These are phyloP conservation scores for Neoarthrinium moseri DNA, from an alignment of 2,329 filamentous ascomycete genomes.

Conservation along the genomic window DNA sequence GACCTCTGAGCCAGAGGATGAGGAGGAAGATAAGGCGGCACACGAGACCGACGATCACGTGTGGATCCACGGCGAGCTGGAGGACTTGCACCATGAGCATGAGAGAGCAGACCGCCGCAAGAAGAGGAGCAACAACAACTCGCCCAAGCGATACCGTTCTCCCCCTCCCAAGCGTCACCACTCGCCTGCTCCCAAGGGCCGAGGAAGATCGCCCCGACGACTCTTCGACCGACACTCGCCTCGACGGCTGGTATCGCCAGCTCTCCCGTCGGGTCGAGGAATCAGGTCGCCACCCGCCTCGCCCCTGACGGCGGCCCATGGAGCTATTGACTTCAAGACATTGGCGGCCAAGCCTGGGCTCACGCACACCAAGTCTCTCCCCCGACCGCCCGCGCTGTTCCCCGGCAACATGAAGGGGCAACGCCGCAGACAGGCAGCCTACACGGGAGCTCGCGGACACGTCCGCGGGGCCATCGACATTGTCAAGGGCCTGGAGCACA, in stretches of 20 bases:
- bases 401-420: conserved; percentile 48
- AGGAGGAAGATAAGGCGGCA: conserved; percentile 64
- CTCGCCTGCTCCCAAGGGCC: conserved; percentile 51
- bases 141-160: conserved; percentile 62
- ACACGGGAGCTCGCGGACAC: conserved; percentile 54
- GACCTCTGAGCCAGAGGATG: conserved; percentile 86
- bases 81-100: conserved; percentile 61
- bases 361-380: conserved; percentile 82
- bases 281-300: conserved; percentile 46
- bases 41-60: conserved; percentile 66
- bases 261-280: conserved; percentile 51
- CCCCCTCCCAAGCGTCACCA: conserved; percentile 46
- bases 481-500: conserved; percentile 92
- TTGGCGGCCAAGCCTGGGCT: conserved; percentile 62
- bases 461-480: conserved; percentile 95
- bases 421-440: conserved; percentile 29
- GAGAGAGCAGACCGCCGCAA: conserved; percentile 46
- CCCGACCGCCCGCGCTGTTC: conserved; percentile 73
- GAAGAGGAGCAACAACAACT: conserved; percentile 48
- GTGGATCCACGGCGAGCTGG: conserved; percentile 72
- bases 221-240: conserved; percentile 63
- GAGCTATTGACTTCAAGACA: conserved; percentile 40
- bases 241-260: conserved; percentile 60
- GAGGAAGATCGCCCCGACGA: conserved; percentile 55
- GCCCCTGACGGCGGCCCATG: conserved; percentile 32